These are phyloP conservation scores for Aegle marmelos DNA, from an alignment of 345 rosid genomes.

Conservation along the genomic window DNA sequence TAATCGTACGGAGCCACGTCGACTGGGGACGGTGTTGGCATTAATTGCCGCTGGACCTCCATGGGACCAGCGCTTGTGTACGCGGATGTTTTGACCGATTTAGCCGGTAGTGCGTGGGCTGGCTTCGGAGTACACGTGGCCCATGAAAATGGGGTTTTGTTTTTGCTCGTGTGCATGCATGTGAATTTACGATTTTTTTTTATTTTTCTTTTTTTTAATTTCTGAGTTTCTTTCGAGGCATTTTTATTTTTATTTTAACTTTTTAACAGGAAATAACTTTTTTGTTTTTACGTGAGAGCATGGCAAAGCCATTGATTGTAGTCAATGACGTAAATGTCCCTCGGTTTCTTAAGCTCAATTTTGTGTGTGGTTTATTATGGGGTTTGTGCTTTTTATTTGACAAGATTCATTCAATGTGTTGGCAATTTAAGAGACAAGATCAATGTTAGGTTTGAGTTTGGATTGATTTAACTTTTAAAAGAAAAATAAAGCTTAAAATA, in stretches of 20 bases:
- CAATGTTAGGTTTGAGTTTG: not conserved
- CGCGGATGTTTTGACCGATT: conserved; percentile 44
- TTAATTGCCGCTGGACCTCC: conserved; percentile 43
- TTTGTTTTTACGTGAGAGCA: conserved; percentile 15
- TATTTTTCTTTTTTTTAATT: too few relatives aligned
- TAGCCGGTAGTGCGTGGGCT: conserved; percentile 30
- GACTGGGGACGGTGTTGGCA: conserved; percentile 50
- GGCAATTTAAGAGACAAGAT: not conserved
- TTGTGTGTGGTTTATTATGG: not conserved
- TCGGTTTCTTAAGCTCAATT: not conserved
- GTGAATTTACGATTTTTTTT: conserved; percentile 8
- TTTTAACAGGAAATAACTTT: conserved; percentile 25
- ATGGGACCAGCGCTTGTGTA: conserved; percentile 21
- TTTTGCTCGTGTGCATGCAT: conserved; percentile 27
- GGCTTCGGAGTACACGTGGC: conserved; percentile 31
- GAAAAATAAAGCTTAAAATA: too few relatives aligned
- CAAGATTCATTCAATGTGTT: not conserved
- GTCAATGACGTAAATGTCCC: conserved; percentile 1
- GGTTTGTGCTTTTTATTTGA: not conserved
- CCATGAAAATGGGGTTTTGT: not conserved
- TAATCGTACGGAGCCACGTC: conserved; percentile 24
- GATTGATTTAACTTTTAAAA: not conserved
- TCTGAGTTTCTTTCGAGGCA: conserved; percentile 31
- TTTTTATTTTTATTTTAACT: conserved; percentile 18
- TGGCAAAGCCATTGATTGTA: not conserved